These are phyloP conservation scores for Rhexocercosporidium sp. DNA, from an alignment of 2,329 filamentous ascomycete genomes.

Conservation along the genomic window DNA sequence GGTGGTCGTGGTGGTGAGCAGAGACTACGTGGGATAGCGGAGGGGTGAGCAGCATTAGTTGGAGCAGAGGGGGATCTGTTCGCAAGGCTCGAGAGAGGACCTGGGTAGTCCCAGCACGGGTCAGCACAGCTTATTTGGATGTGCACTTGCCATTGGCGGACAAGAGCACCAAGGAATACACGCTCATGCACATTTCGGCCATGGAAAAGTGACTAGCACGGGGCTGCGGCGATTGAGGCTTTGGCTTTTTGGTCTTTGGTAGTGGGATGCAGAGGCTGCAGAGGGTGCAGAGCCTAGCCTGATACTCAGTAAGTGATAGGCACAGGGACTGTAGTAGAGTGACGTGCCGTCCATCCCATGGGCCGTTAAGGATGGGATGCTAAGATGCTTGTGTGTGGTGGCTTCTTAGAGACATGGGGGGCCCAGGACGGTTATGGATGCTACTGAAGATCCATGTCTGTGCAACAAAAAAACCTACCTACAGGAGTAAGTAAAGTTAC, in stretches of 20 bases:
- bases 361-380: background rate
- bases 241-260: background rate
- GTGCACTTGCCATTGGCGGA: conserved; percentile 6
- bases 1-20: conserved; percentile 1
- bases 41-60: conserved; percentile 4
- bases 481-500: too few relatives aligned
- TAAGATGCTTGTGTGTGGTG: conserved; percentile 3
- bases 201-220: conserved; percentile 3
- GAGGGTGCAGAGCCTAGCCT: background rate
- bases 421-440: background rate
- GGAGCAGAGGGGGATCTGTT: background rate
- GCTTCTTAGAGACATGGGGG: background rate
- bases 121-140: conserved; percentile 2
- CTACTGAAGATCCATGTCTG: background rate
- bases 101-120: background rate
- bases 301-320: conserved; percentile 1
- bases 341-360: background rate
- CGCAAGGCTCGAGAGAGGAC: conserved; percentile 1
- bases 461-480: background rate
- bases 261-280: background rate
- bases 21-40: conserved; percentile 6
- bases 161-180: conserved; percentile 8
- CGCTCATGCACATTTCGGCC: conserved; percentile 10
- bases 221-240: conserved; percentile 4
- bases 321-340: background rate